A percentile compares a stretch with the other conserved stretches of the same genome.
phyloP scores from a whole-genome alignment of 1,284 basidiomycete species.

The Cutaneotrichosporon arboriforme region DNA sequence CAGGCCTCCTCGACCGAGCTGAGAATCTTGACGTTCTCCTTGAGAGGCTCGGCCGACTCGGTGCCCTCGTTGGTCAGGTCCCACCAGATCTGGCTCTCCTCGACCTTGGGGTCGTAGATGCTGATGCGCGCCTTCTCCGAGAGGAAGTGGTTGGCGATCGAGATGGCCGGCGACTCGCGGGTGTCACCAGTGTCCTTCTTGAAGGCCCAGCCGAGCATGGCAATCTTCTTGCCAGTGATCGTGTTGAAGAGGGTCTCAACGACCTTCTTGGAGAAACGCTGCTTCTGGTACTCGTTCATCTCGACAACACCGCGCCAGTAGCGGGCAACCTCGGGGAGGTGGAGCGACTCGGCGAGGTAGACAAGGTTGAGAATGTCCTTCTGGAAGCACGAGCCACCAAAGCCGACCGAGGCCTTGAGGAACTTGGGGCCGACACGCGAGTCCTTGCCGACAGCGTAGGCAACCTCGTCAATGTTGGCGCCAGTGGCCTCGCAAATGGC shows the following conservation, averaged over 20 bases:
- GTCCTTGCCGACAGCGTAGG: slow-evolving; percentile 89
- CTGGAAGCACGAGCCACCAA: slow-evolving; percentile 98
- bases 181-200: slow-evolving; percentile 97
- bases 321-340: slow-evolving; percentile 92
- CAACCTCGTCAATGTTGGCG: slow-evolving; percentile 96
- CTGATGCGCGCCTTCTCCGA: slow-evolving; percentile 79
- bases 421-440: slow-evolving; percentile 91
- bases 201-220: slow-evolving; percentile 85
- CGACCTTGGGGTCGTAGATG: slow-evolving; percentile 85
- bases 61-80: slow-evolving; percentile 53
- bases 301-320: slow-evolving; percentile 96
- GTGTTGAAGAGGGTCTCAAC: slow-evolving; percentile 97
- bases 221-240: slow-evolving; percentile 72
- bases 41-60: slow-evolving; percentile 51
- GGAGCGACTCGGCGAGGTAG: slow-evolving; percentile 88
- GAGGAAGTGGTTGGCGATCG: slow-evolving; percentile 88
- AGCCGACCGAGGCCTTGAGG: slow-evolving; percentile 73
- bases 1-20: slow-evolving; percentile 78
- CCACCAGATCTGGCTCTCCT: slow-evolving; percentile 53
- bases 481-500: slow-evolving; percentile 99
- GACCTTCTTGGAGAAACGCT: slow-evolving; percentile 77
- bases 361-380: slow-evolving; percentile 99
- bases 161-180: slow-evolving; percentile 94
- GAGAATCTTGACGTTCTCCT: slow-evolving; percentile 78
- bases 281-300: slow-evolving; percentile 96